Conservation (phyloP, 768 basidiomycete genomes). For the Artomyces pyxidatus region DNA sequence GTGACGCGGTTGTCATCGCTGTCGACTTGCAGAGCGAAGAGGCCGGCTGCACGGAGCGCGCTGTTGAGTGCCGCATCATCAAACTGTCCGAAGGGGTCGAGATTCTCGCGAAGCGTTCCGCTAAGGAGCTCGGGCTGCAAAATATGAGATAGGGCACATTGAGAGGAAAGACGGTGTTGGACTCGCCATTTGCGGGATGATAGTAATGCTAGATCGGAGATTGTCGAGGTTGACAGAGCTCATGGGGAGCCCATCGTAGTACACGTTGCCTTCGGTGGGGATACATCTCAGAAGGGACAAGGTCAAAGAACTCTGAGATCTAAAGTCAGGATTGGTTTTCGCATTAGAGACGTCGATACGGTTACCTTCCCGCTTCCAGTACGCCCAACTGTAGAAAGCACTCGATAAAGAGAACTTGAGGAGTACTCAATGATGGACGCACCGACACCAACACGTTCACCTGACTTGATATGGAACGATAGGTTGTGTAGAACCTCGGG, state of each 20-base stretch:
- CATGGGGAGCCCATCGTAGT: slow-evolving; percentile 41
- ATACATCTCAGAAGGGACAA: slow-evolving; percentile 48
- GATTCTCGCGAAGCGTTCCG: slow-evolving; percentile 47
- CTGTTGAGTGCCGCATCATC: slow-evolving; percentile 45
- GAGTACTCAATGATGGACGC: slow-evolving; percentile 12
- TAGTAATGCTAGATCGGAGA: slow-evolving; percentile 45
- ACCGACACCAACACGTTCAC: slow-evolving; percentile 52
- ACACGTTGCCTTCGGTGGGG: slow-evolving; percentile 41
- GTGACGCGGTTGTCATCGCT: slow-evolving; percentile 30
- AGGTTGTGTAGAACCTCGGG: slow-evolving; percentile 49
- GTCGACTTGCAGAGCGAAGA: slow-evolving; percentile 33
- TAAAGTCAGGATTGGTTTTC: no score
- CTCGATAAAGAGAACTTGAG: background rate
- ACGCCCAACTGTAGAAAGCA: slow-evolving; percentile 35
- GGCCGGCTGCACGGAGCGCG: slow-evolving; percentile 39
- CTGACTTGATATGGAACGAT: slow-evolving; percentile 42
- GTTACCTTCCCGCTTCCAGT: slow-evolving; percentile 48
- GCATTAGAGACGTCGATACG: no score
- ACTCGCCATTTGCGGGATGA: slow-evolving; percentile 49
- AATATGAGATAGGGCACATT: background rate
- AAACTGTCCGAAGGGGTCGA: slow-evolving; percentile 50
- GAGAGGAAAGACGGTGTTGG: background rate
- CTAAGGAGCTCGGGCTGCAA: slow-evolving; percentile 41
- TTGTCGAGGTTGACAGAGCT: slow-evolving; percentile 42
- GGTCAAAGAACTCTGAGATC: slow-evolving; percentile 44